Base-by-base conservation (phyloP, 129 eudicot species). In the Arctium minus region DNA sequence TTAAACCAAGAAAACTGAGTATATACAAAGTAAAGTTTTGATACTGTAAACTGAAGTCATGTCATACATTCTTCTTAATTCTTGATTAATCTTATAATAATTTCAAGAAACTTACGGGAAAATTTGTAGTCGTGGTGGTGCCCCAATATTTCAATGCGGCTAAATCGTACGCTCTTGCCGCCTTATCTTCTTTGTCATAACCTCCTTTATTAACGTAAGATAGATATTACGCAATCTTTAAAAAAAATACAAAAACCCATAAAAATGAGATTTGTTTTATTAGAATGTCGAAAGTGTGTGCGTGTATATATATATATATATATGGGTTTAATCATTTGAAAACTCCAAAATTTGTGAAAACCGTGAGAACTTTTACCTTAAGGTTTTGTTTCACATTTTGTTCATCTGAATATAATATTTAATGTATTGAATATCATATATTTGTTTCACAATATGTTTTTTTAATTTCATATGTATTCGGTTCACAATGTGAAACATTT, bases 101-200 rank as follows among this genome's bases (percentile, higher is more conserved):
- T 64, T 17, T 27, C 15, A 12, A 71, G 12, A 72, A 74, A 39
- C 93, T 84, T 77, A 95, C 98, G 0, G 97, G 97, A 13, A 95
- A 95, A 86, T 95, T 95, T 30, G 98, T 95, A 32, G 98, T 95
- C 31, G 98, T 95, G 8, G 97, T 86, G 5, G 93, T 87, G 38
- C 98, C 98, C 98, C 98, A 94, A 50, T 94, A 94, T 37, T 94
- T 94, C 72, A 94, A 72, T 38, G 98, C 98, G 9, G 98, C 98
- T 84, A 94, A 86, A 92, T 94, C 98, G 77, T 94, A 94, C 0
- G 98, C 92, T 86, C 98, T 83, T 38, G 97, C 98, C 8, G 98
- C 98, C 79, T 92, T 95, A 13, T 95, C 98, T 81, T 95, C 98
- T 84, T 92, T 95, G 79, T 95, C 98, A 80, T 92, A 95, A 42